Conservation (phyloP, 306 rosid genomes). For the Begonia peltatifolia region DNA sequence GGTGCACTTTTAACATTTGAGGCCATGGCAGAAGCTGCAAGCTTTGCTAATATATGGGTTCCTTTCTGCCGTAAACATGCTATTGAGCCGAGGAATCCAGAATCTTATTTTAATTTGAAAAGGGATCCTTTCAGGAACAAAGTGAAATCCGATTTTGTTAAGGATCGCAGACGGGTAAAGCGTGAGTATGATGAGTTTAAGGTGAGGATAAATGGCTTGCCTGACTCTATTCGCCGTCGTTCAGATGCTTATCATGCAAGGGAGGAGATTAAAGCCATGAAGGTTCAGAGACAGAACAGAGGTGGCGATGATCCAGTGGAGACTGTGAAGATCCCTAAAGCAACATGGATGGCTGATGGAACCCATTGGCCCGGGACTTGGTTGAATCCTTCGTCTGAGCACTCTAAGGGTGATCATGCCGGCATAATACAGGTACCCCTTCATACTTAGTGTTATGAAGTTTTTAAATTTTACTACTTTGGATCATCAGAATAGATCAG, state of each 20-base stretch:
- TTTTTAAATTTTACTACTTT: neutral
- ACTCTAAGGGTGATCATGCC: slow-evolving; percentile 80
- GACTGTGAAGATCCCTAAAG: slow-evolving; percentile 62
- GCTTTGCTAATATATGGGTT: slow-evolving; percentile 83
- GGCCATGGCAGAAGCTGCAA: slow-evolving; percentile 99
- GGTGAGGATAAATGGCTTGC: slow-evolving; percentile 81
- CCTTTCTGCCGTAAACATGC: slow-evolving; percentile 94
- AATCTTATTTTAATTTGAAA: slow-evolving; percentile 73
- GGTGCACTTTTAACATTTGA: slow-evolving; percentile 96
- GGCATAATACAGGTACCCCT: slow-evolving; percentile 82
- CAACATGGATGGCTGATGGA: slow-evolving; percentile 99
- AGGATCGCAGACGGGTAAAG: slow-evolving; percentile 82
- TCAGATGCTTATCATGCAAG: slow-evolving; percentile 95
- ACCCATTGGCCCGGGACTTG: slow-evolving; percentile 99
- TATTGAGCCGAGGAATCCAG: slow-evolving; percentile 95
- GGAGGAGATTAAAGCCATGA: slow-evolving; percentile 93
- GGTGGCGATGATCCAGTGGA: slow-evolving; percentile 62
- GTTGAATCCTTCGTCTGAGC: slow-evolving; percentile 62
- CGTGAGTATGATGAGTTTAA: slow-evolving; percentile 98
- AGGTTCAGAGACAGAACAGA: slow-evolving; percentile 60
- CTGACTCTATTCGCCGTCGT: slow-evolving; percentile 86
- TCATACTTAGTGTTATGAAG: neutral
- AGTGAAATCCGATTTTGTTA: slow-evolving; percentile 75
- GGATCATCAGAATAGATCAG: neutral
- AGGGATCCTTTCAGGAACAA: slow-evolving; percentile 92